Conservation (phyloP, 2,329 filamentous ascomycete genomes). For the Talaromyces albobiverticillius region DNA sequence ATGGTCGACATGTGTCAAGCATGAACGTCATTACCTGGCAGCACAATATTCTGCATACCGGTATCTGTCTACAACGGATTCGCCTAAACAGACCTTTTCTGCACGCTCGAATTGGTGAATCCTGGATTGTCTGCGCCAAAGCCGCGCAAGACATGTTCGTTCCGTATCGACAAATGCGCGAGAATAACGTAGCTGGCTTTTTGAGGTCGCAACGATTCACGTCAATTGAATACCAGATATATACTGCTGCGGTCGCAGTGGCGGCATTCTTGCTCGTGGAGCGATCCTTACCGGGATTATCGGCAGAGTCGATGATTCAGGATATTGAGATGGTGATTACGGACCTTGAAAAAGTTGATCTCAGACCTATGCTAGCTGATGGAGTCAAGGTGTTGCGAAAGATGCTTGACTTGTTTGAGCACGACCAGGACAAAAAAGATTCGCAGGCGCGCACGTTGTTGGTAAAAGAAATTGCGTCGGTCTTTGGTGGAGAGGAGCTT, state of each 20-base stretch:
- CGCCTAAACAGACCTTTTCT: slow-evolving; percentile 26
- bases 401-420: slow-evolving; percentile 26
- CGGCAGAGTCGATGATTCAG: slow-evolving; percentile 19
- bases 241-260: slow-evolving; percentile 25
- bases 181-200: slow-evolving; percentile 19
- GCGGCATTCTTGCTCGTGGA: slow-evolving; percentile 27
- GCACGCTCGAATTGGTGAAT: slow-evolving; percentile 20
- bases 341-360: slow-evolving; percentile 21
- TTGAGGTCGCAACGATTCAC: slow-evolving; percentile 22
- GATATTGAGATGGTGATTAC: slow-evolving; percentile 26
- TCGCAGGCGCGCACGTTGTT: slow-evolving; percentile 20
- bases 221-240: slow-evolving; percentile 26
- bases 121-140: slow-evolving; percentile 22
- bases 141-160: slow-evolving; percentile 24
- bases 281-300: slow-evolving; percentile 20
- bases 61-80: slow-evolving; percentile 26
- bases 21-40: slow-evolving; percentile 25
- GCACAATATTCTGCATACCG: slow-evolving; percentile 23
- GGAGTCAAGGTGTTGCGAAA: slow-evolving; percentile 23
- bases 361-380: slow-evolving; percentile 19
- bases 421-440: slow-evolving; percentile 17
- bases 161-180: slow-evolving; percentile 23
- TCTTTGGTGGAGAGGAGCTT: slow-evolving; percentile 26
- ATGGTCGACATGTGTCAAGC: slow-evolving; percentile 13
- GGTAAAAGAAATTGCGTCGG: slow-evolving; percentile 22